phyloP scores from a whole-genome alignment of 2,329 filamentous ascomycete genomes.

The Aspergillus intermedius region DNA sequence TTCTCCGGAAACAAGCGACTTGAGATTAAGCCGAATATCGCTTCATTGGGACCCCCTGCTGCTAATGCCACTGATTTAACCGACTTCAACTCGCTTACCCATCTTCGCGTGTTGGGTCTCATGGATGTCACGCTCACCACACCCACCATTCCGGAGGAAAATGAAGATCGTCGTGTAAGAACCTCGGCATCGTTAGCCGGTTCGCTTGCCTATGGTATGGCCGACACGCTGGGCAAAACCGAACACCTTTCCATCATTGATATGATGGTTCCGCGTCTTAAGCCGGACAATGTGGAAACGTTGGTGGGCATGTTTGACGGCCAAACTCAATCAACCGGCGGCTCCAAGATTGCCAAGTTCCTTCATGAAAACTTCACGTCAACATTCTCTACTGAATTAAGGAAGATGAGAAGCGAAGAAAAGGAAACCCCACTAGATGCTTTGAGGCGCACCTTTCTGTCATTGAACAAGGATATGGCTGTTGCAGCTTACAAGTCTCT shows the following conservation, averaged over 20 bases:
- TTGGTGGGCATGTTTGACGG: slow-evolving; percentile 95
- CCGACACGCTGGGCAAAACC: slow-evolving; percentile 84
- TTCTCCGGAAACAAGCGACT: slow-evolving; percentile 93
- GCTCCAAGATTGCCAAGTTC: slow-evolving; percentile 93
- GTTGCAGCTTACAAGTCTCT: slow-evolving; percentile 73
- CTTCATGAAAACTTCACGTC: slow-evolving; percentile 91
- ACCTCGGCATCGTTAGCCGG: slow-evolving; percentile 95
- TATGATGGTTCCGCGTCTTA: slow-evolving; percentile 86
- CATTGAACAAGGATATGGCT: slow-evolving; percentile 89
- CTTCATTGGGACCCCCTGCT: slow-evolving; percentile 46
- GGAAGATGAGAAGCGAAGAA: slow-evolving; percentile 58
- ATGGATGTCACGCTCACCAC: slow-evolving; percentile 98
- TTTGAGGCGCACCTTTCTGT: slow-evolving; percentile 75
- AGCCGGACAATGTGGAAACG: slow-evolving; percentile 82
- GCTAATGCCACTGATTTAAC: slow-evolving; percentile 65
- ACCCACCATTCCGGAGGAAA: slow-evolving; percentile 88
- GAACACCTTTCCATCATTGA: slow-evolving; percentile 95
- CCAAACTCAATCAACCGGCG: slow-evolving; percentile 77
- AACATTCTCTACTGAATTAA: slow-evolving; percentile 76
- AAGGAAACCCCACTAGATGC: slow-evolving; percentile 77
- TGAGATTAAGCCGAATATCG: slow-evolving; percentile 70
- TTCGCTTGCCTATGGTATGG: slow-evolving; percentile 92
- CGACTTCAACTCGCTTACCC: slow-evolving; percentile 78
- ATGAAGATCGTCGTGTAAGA: slow-evolving; percentile 86
- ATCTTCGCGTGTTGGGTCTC: slow-evolving; percentile 79